Evolutionary conservation across 768 basidiomycete species (phyloP), one percentile per base, ranked within the genome.

Genomic region (Lentinula sp.): DNA sequence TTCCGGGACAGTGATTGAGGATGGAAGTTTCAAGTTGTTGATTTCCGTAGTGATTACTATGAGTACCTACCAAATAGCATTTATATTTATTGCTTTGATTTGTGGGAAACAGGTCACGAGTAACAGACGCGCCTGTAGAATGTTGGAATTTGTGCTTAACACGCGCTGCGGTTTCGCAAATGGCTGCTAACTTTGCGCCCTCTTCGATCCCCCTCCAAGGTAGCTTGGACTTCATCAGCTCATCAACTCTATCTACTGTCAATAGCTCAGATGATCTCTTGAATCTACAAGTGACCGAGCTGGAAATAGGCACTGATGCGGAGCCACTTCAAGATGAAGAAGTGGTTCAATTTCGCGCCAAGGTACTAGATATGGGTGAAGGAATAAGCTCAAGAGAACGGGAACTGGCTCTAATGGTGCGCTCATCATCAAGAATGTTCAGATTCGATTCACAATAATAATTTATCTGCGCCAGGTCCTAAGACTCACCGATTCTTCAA

Each of bases 401-500:
- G 23, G 61, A 62, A 31, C 32, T 62, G 9, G 61, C 49, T 21
- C 21, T 10, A 28, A 62, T 62, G 56, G 61, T 62, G 43, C 28
- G 57, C 32, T 37, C 40, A 40, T 16, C 9, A 18, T 15, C 13
- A 3, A 39, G 10, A 4, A 23, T 35, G 3, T 11, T 18, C 13
- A 23, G 18, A 46, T 49, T 21, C 2, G 48, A 18, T 21, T 18
- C 35, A 21, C 32, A n/a, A 4, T 28, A 45, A 34, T 43, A 23
- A 28, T n/a, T 13, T n/a, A 48, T 45, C 11, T 49, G 35, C 31
- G 13, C 35, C 37, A 62, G 61, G 43, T 62, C 28, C 48, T 62
- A 3, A 48, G 50, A 35, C 55, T 62, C 18, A 52, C 61, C n/a
- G 56, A 58, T 23, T 34, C 18, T 62, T 18, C 56, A 3, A 23